Base-by-base conservation (phyloP, 495 filamentous ascomycete genomes). In the Penicillium parvum region DNA sequence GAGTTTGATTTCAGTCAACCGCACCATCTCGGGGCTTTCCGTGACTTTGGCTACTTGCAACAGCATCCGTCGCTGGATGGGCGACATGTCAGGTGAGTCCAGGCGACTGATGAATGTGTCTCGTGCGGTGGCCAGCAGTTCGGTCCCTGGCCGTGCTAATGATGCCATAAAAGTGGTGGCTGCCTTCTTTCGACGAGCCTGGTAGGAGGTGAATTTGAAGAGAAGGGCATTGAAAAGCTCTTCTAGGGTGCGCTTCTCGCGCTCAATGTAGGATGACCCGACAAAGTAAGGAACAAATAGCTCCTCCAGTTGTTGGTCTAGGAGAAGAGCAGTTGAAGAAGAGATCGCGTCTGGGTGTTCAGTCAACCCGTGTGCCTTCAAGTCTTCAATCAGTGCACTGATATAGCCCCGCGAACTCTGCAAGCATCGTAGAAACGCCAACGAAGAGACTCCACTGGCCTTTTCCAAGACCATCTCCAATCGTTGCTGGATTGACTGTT, bases 301-400 rank as follows among this genome's bases (percentile, higher is more conserved):
- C 47, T 97, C 94, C 49, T 97, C 94, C 29, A 99, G 71, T 63
- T 99, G 95, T 57, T 96, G 92, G 57, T 99, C 94, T 18, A 99
- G 73, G 9, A 85, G 77, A 21, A 91, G 74, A 0, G 90, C 79
- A 19, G 87, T 92, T 53, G 92, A 86, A 2, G 88, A 82, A 5
- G 90, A 92, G 21, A 88, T 86, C 0, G 90, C 79, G 48, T 96
- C 92, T 1, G 94, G 94, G 47, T 95, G 85, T 50, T 97, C 94
- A 7, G 91, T 97, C 46, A 99, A 70, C 5, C 94, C 94, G 57
- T 99, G 94, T 0, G 85, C 71, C 61, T 97, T 99, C 16, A 99
- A 70, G 45, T 96, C 90, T 45, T 99, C 94, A 7, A 96, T 81
- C 33, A 97, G 64, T 7, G 81, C 71, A 52, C 83, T 81, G 55